These are phyloP conservation scores for Colletotrichum zoysiae DNA, from an alignment of 2,329 filamentous ascomycete genomes.

Conservation along the genomic window DNA sequence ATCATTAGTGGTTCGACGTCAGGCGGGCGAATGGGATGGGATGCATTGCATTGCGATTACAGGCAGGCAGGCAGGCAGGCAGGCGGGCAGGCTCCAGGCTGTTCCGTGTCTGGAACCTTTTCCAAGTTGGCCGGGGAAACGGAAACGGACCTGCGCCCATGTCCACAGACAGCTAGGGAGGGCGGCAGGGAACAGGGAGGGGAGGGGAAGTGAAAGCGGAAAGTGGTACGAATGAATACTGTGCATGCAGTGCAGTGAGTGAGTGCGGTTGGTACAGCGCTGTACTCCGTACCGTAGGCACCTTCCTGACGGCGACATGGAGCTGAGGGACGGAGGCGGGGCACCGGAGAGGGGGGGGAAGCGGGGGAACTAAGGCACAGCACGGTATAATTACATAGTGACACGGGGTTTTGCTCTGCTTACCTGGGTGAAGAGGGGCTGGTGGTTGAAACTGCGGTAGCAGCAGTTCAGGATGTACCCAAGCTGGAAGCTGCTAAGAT, in stretches of 20 bases:
- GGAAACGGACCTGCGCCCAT: constrained; percentile 36
- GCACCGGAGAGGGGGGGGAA: not conserved
- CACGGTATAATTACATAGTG: not conserved
- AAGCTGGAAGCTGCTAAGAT: constrained; percentile 3
- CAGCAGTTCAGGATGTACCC: not conserved
- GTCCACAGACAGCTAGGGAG: constrained; percentile 21
- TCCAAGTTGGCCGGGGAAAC: constrained; percentile 12
- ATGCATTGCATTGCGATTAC: constrained; percentile 34
- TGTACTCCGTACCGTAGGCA: too few relatives aligned
- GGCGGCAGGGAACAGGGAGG: constrained; percentile 14
- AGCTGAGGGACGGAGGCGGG: constrained; percentile 1
- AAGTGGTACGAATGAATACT: not conserved
- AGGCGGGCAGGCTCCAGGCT: constrained; percentile 11
- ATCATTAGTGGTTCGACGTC: constrained; percentile 41
- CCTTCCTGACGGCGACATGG: not conserved
- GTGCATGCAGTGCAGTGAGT: not conserved
- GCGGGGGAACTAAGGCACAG: not conserved
- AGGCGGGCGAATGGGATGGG: constrained; percentile 41
- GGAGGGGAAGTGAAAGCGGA: not conserved
- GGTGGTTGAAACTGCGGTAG: not conserved
- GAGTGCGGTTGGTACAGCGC: not conserved
- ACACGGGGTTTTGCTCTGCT: constrained; percentile 13
- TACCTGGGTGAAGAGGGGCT: constrained; percentile 12
- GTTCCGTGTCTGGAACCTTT: not conserved
- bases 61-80: not conserved